A percentile compares a stretch with the other conserved stretches of the same genome.
Evolutionary conservation across 352 stramenopile species (phyloP).

Genomic region (Globisporangium viniferum): DNA sequence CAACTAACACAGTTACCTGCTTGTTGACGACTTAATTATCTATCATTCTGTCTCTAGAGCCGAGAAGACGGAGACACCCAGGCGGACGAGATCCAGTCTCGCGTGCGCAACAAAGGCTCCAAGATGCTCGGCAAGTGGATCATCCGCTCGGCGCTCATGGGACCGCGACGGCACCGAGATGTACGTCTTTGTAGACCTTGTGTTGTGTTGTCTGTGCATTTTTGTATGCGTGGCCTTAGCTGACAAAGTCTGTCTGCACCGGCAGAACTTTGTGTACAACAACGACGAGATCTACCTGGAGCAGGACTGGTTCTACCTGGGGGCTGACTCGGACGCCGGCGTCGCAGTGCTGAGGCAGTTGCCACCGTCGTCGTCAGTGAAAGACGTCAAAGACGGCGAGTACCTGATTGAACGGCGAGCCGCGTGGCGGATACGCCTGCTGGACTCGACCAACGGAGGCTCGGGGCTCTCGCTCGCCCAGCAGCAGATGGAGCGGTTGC

Average conservation of each 20-base stretch:
- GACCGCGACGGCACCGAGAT: slow-evolving; percentile 38
- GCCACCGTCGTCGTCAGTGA: slow-evolving; percentile 26
- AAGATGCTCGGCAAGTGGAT: slow-evolving; percentile 80
- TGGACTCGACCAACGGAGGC: slow-evolving; percentile 69
- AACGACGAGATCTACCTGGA: slow-evolving; percentile 80
- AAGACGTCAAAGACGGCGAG: slow-evolving; percentile 46
- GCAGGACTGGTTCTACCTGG: slow-evolving; percentile 84
- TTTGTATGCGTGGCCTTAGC: neutral
- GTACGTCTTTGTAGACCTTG: slow-evolving; percentile 24
- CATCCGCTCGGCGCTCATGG: slow-evolving; percentile 58
- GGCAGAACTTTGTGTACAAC: slow-evolving; percentile 79
- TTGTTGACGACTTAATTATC: neutral
- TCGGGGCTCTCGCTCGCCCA: slow-evolving; percentile 64
- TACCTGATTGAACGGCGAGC: slow-evolving; percentile 70
- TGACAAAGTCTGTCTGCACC: neutral
- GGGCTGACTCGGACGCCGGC: slow-evolving; percentile 56
- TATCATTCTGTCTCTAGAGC: too few species aligned
- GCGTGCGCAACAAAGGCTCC: slow-evolving; percentile 69
- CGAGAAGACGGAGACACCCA: slow-evolving; percentile 68
- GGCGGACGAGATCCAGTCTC: slow-evolving; percentile 76
- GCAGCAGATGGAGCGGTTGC: slow-evolving; percentile 76
- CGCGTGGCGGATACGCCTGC: slow-evolving; percentile 59
- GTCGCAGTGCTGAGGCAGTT: slow-evolving; percentile 67
- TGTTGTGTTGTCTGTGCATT: neutral
- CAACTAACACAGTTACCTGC: neutral